These are phyloP conservation scores for Magnusiomyces suaveolens DNA, from an alignment of 1,139 yeast genomes.

Conservation along the genomic window DNA sequence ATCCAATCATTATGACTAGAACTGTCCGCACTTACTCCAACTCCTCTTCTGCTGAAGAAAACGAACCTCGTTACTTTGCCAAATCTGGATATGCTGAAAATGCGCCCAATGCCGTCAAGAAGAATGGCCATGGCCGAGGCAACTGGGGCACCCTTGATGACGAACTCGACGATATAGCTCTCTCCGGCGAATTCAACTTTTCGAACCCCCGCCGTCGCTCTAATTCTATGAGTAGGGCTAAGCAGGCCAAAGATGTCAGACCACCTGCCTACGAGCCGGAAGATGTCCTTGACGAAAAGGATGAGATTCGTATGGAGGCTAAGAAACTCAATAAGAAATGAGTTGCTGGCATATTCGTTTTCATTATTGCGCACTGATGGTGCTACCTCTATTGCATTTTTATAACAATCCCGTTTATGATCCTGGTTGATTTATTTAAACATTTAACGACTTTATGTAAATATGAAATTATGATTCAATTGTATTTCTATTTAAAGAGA, in stretches of 20 bases:
- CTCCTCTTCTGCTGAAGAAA: conserved; percentile 39
- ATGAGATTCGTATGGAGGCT: background rate
- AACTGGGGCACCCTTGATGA: conserved; percentile 37
- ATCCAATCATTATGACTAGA: conserved; percentile 58
- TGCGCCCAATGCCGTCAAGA: conserved; percentile 69
- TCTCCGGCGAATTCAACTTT: conserved; percentile 33
- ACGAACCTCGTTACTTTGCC: conserved; percentile 60
- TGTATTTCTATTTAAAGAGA: too few species aligned
- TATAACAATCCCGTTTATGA: too few species aligned
- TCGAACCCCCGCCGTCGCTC: conserved; percentile 35
- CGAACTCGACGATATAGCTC: conserved; percentile 34
- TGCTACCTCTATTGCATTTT: too few species aligned
- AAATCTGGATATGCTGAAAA: conserved; percentile 58
- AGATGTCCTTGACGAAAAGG: background rate
- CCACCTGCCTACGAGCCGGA: background rate
- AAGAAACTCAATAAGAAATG: too few species aligned
- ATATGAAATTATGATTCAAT: too few species aligned
- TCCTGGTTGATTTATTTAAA: too few species aligned
- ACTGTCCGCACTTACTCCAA: conserved; percentile 61
- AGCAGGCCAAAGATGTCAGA: conserved; percentile 2
- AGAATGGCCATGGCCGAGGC: conserved; percentile 71
- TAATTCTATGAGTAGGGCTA: conserved; percentile 29
- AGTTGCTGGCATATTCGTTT: too few species aligned
- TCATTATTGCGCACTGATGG: too few species aligned
- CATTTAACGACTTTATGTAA: too few species aligned